Evolutionary conservation across 495 filamentous ascomycete species (phyloP), one percentile per base, ranked within the genome.

Genomic region (Poronia punctata): DNA sequence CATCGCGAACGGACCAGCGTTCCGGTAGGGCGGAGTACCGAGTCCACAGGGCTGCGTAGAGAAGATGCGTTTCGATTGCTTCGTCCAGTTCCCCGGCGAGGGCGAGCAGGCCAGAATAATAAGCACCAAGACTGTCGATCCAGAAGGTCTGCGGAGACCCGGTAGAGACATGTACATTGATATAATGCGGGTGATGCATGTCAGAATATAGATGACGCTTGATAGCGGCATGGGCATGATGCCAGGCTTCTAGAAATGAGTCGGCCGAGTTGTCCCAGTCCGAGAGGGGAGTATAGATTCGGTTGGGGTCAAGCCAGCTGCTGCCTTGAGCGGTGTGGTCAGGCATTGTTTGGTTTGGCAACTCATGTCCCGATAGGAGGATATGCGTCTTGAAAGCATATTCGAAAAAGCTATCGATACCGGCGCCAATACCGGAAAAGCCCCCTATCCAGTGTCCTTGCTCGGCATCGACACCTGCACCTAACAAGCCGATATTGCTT

Each of bases 321-420:
- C n/a, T n/a, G 15, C 48, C 52, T 0, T 59, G 49, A 11, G 49
- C 54, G 16, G 32, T 32, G 5, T 56, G 52, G 18, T 45, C 27
- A 20, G 53, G 48, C n/a, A 50, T 51, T 3, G 70, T 72, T 17
- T 58, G 59, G 35, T 75, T 76, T 2, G 72, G 74, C n/a, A 68
- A 48, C 11, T 75, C 69, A 33, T 72, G 67, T 4, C 84, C 80
- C 2, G 90, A 94, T 12, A 96, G 76, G 7, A 98, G 64, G 46
- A 98, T 83, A 49, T 93, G 80, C 2, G 88, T 84, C 57, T 98
- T 98, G 56, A 95, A 74, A 2, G 92, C 92, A 57, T 98, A 98
- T 65, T 98, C 92, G 52, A 90, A 97, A 64, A 97, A 98, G 64
- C 88, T 95, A 60, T 97, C 92, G 48, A 93, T 83, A 12, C 92